Evolutionary conservation across 768 basidiomycete genomes (phyloP), one percentile per base, ranked within the genome.

Genomic region (Filobasidium floriforme): DNA sequence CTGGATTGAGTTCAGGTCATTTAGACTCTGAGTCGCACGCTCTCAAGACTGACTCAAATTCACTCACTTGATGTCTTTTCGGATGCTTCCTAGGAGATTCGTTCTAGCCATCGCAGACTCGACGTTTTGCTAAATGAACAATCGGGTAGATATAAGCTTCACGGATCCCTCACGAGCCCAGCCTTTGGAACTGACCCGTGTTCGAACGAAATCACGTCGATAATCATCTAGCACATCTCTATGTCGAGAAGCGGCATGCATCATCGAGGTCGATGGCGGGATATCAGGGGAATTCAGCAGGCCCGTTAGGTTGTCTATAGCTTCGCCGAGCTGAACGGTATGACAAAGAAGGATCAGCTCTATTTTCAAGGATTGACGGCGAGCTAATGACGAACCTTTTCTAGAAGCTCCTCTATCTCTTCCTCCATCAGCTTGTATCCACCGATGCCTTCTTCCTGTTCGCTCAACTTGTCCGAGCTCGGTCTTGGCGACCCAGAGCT

Each of bases 1-100:
- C 92, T 96, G 70, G 19, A 24, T n/a, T n/a, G n/a, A n/a, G 59
- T 49, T 37, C n/a, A 14, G n/a, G n/a, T n/a, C n/a, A n/a, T n/a
- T n/a, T n/a, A n/a, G n/a, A n/a, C n/a, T n/a, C n/a, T n/a, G n/a
- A n/a, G n/a, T n/a, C n/a, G n/a, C n/a, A n/a, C n/a, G n/a, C n/a
- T n/a, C n/a, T n/a, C n/a, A n/a, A n/a, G n/a, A n/a, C n/a, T n/a
- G n/a, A n/a, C n/a, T 1, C 1, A 26, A 28, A 10, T 40, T 29
- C 37, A 79, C 87, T 54, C 72, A 94, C 93, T 92, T 91, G 70
- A 98, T 98, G 72, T 99, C 96, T 71, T 93, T 92, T 69, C 93
- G 84, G 3, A 98, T 93, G 9, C 90, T 91, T 54, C 84, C 87
- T 24, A 99, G 83, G 18, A 99, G 80, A 75, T 90, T 94, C 0